Evolutionary conservation across 352 stramenopile genomes (phyloP), one percentile per base, ranked within the genome.

Genomic region (Phytophthora fragariae): DNA sequence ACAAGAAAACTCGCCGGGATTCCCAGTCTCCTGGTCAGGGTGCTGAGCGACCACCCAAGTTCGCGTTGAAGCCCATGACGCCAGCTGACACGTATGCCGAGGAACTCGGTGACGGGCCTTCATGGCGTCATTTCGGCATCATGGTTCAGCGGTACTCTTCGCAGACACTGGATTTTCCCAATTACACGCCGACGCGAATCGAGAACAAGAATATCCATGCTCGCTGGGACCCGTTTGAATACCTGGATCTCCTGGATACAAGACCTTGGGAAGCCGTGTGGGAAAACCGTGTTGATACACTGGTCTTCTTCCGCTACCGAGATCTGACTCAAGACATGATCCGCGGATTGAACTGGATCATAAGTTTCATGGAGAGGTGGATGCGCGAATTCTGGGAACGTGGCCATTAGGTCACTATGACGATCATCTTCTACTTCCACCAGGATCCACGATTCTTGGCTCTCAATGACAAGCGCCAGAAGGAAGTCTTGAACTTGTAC

Each of bases 321-420:
- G n/a, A 53, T 62, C 35, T 41, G 35, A 41, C 35, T 41, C 35
- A 1, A 41, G 35, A 41, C 2, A 41, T 41, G 35, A 41, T 41
- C 4, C 35, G 35, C 1, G 35, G 35, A 41, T 41, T 41, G 35
- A 41, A 3, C 35, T 41, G 35, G 2, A 37, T 52, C 37, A 62
- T 14, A 15, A 27, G 37, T 47, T 62, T 62, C 19, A 62, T 62
- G 56, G 29, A 37, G 5, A 37, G 2, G 4, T 62, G 56, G 56
- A 33, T 27, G 5, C 29, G 53, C 3, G 31, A 44, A 14, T 58
- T 47, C 17, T 58, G 53, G 53, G 53, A 58, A 17, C 53, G 27
- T 58, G 27, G 29, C 8, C 53, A 46, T 15, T 58, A 29, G 15
- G 53, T 46, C 27, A 58, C 53, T 17, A 58, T 58, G 3, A 49